A percentile compares a stretch with the other conserved stretches of the same genome.
Evolutionary conservation across 2,329 filamentous ascomycete species (phyloP).

Genomic region (Sclerotinia spermophila): DNA sequence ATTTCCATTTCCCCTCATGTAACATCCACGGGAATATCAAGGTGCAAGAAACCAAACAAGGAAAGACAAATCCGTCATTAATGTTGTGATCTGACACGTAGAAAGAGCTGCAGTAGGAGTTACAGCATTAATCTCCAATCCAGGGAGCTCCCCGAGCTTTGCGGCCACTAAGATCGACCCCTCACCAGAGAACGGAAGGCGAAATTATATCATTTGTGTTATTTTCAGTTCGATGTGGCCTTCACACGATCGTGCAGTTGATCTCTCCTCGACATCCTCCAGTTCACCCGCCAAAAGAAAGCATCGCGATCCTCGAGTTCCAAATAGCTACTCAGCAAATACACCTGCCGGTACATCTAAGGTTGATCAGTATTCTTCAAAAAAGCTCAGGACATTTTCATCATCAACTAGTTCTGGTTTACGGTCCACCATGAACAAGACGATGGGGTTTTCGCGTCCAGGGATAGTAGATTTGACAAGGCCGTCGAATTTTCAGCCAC

Average conservation of each 20-base stretch:
- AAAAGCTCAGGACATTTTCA: slow-evolving; percentile 73
- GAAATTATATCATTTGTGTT: slow-evolving; percentile 28
- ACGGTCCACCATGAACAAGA: slow-evolving; percentile 30
- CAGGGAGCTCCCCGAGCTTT: neutral
- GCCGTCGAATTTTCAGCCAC: slow-evolving; percentile 58
- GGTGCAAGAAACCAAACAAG: neutral
- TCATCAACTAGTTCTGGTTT: slow-evolving; percentile 34
- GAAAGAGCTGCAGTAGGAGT: slow-evolving; percentile 2
- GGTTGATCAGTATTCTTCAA: slow-evolving; percentile 45
- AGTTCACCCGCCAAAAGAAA: slow-evolving; percentile 25
- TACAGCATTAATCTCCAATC: slow-evolving; percentile 14
- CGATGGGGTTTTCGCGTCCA: slow-evolving; percentile 22
- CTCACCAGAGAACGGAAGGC: slow-evolving; percentile 14
- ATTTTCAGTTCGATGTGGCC: slow-evolving; percentile 35
- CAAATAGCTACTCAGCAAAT: slow-evolving; percentile 15
- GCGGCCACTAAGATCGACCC: slow-evolving; percentile 18
- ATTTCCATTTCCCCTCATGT: neutral
- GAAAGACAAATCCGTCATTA: neutral
- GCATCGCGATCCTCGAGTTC: slow-evolving; percentile 19
- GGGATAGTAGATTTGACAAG: slow-evolving; percentile 31
- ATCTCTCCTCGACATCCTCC: slow-evolving; percentile 24
- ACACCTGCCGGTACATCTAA: neutral
- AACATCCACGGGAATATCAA: slow-evolving; percentile 1
- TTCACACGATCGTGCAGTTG: slow-evolving; percentile 28
- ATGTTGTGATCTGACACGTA: slow-evolving; percentile 17